Conservation (phyloP, 345 rosid genomes). For the Pugionium dolabratum region DNA sequence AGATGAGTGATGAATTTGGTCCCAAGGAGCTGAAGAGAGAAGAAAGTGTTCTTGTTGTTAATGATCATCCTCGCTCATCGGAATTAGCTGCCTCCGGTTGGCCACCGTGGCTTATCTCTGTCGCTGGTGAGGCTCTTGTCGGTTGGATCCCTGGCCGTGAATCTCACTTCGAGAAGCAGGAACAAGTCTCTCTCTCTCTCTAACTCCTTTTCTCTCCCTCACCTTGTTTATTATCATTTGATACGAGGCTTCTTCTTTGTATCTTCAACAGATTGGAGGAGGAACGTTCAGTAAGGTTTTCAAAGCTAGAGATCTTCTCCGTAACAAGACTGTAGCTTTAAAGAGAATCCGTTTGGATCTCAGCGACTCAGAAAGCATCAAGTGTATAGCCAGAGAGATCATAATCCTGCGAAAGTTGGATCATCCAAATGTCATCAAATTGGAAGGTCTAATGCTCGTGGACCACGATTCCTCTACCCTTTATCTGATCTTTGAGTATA, state of each 20-base stretch:
- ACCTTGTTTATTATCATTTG: constrained; percentile 12
- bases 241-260: constrained; percentile 6
- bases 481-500: constrained; percentile 88
- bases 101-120: constrained; percentile 86
- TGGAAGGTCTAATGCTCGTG: constrained; percentile 81
- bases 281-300: constrained; percentile 92
- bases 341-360: constrained; percentile 72
- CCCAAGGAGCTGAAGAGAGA: constrained; percentile 34
- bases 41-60: constrained; percentile 29
- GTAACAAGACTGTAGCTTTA: constrained; percentile 70
- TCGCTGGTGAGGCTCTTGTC: constrained; percentile 76
- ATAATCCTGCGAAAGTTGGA: constrained; percentile 70
- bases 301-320: constrained; percentile 69
- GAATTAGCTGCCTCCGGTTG: constrained; percentile 57
- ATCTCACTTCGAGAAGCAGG: constrained; percentile 70
- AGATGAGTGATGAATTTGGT: constrained; percentile 13
- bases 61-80: constrained; percentile 30
- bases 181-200: constrained; percentile 52
- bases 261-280: constrained; percentile 78
- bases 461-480: constrained; percentile 53
- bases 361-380: constrained; percentile 71
- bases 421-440: constrained; percentile 84
- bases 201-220: not conserved
- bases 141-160: constrained; percentile 85
- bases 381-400: constrained; percentile 88